Evolutionary conservation across 73 alveolate species (phyloP).

Genomic region (Stentor coeruleus): DNA sequence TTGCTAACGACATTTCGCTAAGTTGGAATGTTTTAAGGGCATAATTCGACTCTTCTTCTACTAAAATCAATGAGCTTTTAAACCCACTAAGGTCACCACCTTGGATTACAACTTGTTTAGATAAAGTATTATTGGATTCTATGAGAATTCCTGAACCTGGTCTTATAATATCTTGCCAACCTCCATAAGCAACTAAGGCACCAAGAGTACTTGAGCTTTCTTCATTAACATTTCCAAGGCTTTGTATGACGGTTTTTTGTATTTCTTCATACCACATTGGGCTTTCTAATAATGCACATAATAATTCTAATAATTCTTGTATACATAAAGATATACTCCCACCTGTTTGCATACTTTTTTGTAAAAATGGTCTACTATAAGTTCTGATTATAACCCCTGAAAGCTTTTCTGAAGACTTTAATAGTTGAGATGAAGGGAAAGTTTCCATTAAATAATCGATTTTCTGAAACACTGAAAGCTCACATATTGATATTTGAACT

Average conservation of each 20-base stretch:
- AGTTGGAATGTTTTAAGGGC: constrained; percentile 25
- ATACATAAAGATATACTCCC: background rate
- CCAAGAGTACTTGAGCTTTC: background rate
- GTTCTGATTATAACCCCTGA: background rate
- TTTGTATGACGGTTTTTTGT: background rate
- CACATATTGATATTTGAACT: constrained; percentile 39
- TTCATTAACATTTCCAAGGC: background rate
- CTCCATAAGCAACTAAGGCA: constrained; percentile 11
- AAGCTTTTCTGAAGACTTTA: constrained; percentile 20
- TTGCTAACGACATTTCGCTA: constrained; percentile 7
- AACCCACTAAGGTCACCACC: constrained; percentile 46
- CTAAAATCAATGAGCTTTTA: constrained; percentile 28
- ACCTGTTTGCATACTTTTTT: constrained; percentile 9
- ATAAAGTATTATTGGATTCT: constrained; percentile 39
- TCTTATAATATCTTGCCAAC: constrained; percentile 31
- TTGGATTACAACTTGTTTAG: constrained; percentile 33
- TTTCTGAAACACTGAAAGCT: constrained; percentile 17
- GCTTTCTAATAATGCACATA: constrained; percentile 2
- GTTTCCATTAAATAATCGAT: constrained; percentile 39
- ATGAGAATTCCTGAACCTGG: constrained; percentile 35
- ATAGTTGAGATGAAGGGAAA: background rate
- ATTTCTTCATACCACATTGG: background rate
- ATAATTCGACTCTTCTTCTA: constrained; percentile 38
- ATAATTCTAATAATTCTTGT: background rate
- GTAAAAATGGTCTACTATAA: background rate